Percentiles rank a stretch among this genome's conserved stretches.
Conservation (phyloP, 768 basidiomycete genomes). For the Naganishia randhawae region DNA sequence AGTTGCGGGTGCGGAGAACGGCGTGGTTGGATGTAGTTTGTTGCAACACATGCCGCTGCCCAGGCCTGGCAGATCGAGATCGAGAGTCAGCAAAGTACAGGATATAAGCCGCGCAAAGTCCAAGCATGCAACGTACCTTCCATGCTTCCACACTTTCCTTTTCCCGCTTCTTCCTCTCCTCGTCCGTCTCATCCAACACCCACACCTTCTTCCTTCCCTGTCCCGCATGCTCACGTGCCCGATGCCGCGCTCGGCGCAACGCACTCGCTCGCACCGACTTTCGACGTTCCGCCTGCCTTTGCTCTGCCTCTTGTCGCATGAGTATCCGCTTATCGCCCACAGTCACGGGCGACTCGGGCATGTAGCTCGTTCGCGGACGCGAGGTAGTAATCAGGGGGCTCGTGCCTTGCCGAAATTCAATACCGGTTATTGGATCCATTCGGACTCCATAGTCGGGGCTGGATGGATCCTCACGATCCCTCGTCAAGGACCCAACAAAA, state of each 20-base stretch:
- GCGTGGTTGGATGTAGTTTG: conserved; percentile 3
- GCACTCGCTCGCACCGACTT: neutral
- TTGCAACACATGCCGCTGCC: conserved; percentile 26
- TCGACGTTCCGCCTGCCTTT: neutral
- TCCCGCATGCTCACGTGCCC: neutral
- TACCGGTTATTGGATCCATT: neutral
- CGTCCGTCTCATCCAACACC: conserved; percentile 13
- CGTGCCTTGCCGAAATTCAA: neutral
- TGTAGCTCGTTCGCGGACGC: neutral
- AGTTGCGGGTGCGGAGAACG: neutral
- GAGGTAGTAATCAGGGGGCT: neutral
- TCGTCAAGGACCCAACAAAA: neutral
- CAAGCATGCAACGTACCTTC: conserved; percentile 20
- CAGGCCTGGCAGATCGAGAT: conserved; percentile 13
- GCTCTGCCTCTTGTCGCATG: neutral
- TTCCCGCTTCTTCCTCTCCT: conserved; percentile 24
- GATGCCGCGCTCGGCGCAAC: neutral
- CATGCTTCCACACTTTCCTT: conserved; percentile 22
- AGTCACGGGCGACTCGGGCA: conserved; percentile 17
- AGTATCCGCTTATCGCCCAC: conserved; percentile 7
- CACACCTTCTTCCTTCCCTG: conserved; percentile 3
- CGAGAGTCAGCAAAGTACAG: neutral
- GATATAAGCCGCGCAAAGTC: neutral
- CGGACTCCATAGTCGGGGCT: neutral
- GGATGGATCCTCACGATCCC: neutral